A percentile compares a stretch with the other conserved stretches of the same genome.
These are phyloP conservation scores for Marsdenia floribunda DNA, from an alignment of 257 asterid genomes.

Conservation along the genomic window DNA sequence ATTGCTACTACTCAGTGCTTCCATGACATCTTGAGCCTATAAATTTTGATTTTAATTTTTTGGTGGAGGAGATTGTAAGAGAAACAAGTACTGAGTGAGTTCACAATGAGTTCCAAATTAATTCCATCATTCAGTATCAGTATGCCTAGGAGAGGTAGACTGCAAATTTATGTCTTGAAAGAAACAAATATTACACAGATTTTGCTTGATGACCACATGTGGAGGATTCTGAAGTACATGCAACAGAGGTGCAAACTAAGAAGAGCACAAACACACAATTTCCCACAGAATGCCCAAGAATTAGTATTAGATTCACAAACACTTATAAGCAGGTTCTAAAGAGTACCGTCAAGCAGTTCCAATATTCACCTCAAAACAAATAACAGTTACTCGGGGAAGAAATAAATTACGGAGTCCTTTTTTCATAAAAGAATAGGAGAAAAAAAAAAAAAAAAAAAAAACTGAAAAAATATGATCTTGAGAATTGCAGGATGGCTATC, in stretches of 20 bases:
- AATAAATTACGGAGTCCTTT: too few relatives aligned
- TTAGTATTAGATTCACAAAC: background rate
- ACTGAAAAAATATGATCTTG: background rate
- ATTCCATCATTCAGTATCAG: background rate
- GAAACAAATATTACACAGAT: background rate
- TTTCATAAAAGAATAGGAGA: background rate
- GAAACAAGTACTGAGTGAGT: background rate
- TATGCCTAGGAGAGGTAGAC: background rate
- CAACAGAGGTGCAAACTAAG: too few relatives aligned
- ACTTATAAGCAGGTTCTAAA: background rate
- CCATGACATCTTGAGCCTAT: constrained; percentile 42
- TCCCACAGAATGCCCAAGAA: background rate
- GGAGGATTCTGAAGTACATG: background rate
- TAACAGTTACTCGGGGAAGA: background rate
- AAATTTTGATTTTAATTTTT: background rate
- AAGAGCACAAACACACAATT: background rate
- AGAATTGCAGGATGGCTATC: background rate
- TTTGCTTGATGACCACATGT: too few relatives aligned
- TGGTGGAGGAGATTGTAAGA: too few relatives aligned
- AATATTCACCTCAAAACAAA: background rate
- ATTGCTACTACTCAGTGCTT: constrained; percentile 37
- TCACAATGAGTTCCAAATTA: background rate
- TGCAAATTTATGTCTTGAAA: background rate
- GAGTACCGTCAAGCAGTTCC: background rate
- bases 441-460: too few relatives aligned